A percentile compares a stretch with the other conserved stretches of the same genome.
Conservation (phyloP, 805 yeast species). For the Yamadazyma laniorum region DNA sequence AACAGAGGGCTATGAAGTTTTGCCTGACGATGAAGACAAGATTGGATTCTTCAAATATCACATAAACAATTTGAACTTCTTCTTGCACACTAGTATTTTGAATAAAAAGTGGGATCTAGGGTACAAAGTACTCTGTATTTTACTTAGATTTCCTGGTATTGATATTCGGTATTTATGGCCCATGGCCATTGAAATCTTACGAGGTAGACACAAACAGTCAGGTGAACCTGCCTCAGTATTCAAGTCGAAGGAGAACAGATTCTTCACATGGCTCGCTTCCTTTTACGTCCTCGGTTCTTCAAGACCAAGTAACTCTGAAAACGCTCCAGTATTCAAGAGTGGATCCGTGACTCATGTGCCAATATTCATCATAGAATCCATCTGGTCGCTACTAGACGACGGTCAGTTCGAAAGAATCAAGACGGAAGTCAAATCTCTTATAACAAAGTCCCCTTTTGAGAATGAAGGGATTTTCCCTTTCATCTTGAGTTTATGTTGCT, state of each 20-base stretch:
- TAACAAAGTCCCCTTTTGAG: slow-evolving; percentile 43
- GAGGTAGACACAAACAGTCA: slow-evolving; percentile 10
- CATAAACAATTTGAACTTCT: slow-evolving; percentile 33
- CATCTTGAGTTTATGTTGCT: slow-evolving; percentile 29
- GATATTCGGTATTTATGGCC: slow-evolving; percentile 65
- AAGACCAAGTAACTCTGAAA: slow-evolving; percentile 9
- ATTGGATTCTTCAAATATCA: slow-evolving; percentile 20
- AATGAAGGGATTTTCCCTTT: slow-evolving; percentile 42
- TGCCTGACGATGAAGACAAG: not conserved
- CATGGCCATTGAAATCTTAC: slow-evolving; percentile 56
- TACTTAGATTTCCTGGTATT: slow-evolving; percentile 47
- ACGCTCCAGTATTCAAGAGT: slow-evolving; percentile 39
- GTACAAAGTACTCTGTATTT: slow-evolving; percentile 48
- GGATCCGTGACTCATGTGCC: slow-evolving; percentile 44
- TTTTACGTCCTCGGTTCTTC: slow-evolving; percentile 19
- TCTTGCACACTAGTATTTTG: slow-evolving; percentile 50
- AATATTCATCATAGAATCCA: slow-evolving; percentile 35
- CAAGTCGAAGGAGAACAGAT: slow-evolving; percentile 20
- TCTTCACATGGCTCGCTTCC: slow-evolving; percentile 37
- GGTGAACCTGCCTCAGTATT: not conserved
- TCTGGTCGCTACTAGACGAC: slow-evolving; percentile 43
- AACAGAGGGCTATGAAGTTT: slow-evolving; percentile 7
- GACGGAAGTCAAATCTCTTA: slow-evolving; percentile 34
- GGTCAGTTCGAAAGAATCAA: slow-evolving; percentile 34
- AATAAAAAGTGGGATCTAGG: slow-evolving; percentile 55